Conservation (phyloP, 2,329 filamentous ascomycete genomes). For the Sporothrix brasiliensis region DNA sequence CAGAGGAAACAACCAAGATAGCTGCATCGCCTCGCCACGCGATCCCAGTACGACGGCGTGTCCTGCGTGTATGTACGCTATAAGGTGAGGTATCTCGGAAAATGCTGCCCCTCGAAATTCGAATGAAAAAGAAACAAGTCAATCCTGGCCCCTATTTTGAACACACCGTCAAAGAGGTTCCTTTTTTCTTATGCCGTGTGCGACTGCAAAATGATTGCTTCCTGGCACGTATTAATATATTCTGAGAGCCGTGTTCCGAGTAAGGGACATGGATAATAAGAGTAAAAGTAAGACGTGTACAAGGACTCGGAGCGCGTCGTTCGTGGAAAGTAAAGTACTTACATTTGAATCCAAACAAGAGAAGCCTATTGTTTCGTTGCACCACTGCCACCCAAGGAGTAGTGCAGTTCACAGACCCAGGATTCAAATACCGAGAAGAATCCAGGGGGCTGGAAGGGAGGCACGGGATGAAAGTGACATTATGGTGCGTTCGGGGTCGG, state of each 20-base stretch:
- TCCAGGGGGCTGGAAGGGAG: neutral
- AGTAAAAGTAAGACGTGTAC: too few species aligned
- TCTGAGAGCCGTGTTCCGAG: slow-evolving; percentile 2
- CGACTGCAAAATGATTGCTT: neutral
- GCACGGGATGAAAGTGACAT: neutral
- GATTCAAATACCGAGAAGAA: slow-evolving; percentile 6
- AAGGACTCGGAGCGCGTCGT: too few species aligned
- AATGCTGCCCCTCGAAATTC: neutral
- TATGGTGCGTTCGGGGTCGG: neutral
- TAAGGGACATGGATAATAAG: neutral
- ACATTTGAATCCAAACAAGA: too few species aligned
- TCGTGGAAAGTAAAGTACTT: too few species aligned
- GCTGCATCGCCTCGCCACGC: neutral
- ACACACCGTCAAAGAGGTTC: neutral
- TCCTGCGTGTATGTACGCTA: neutral
- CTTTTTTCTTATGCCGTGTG: neutral
- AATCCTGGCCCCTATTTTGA: neutral
- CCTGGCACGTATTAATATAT: neutral
- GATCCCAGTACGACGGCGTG: neutral
- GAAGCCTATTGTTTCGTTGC: neutral
- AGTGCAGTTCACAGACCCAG: neutral
- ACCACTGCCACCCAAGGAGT: neutral
- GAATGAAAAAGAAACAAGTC: neutral
- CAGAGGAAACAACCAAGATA: slow-evolving; percentile 12
- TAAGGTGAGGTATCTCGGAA: neutral